These are phyloP conservation scores for Zygoascus tannicola DNA, from an alignment of 805 yeast genomes.

Conservation along the genomic window DNA sequence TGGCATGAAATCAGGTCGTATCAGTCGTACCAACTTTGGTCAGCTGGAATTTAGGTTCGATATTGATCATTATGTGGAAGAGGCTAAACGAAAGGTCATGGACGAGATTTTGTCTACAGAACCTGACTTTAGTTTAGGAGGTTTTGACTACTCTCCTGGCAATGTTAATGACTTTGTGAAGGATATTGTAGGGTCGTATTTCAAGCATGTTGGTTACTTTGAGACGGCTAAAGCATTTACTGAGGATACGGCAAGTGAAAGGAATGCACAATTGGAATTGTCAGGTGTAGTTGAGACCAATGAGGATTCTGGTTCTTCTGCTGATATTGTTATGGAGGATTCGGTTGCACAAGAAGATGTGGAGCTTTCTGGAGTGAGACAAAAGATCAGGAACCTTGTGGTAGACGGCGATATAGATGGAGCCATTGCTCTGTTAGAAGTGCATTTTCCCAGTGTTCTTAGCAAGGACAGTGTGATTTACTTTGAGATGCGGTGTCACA, in stretches of 20 bases:
- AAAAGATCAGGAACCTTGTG: slow-evolving; percentile 37
- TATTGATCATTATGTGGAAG: slow-evolving; percentile 43
- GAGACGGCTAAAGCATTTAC: slow-evolving; percentile 46
- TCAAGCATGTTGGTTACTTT: slow-evolving; percentile 49
- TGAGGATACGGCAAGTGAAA: slow-evolving; percentile 35
- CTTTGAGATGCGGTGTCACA: slow-evolving; percentile 37
- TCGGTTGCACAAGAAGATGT: neutral
- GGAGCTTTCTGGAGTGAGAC: slow-evolving; percentile 30
- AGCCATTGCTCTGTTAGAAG: slow-evolving; percentile 32
- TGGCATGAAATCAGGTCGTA: slow-evolving; percentile 37
- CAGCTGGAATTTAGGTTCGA: slow-evolving; percentile 47
- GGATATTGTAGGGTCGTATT: slow-evolving; percentile 37
- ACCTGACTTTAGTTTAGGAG: slow-evolving; percentile 1
- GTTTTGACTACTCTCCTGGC: slow-evolving; percentile 4
- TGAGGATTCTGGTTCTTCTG: slow-evolving; percentile 21
- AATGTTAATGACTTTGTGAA: slow-evolving; percentile 22
- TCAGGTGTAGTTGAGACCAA: neutral
- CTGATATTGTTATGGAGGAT: slow-evolving; percentile 25
- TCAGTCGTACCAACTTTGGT: slow-evolving; percentile 45
- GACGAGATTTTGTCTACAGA: slow-evolving; percentile 9
- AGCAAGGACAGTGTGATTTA: slow-evolving; percentile 25
- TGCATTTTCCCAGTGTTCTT: slow-evolving; percentile 34
- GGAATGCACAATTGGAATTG: slow-evolving; percentile 6
- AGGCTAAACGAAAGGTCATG: slow-evolving; percentile 33
- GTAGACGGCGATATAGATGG: slow-evolving; percentile 37